Conservation (phyloP, 139 green algal species). For the Ettlia oleoabundans region DNA sequence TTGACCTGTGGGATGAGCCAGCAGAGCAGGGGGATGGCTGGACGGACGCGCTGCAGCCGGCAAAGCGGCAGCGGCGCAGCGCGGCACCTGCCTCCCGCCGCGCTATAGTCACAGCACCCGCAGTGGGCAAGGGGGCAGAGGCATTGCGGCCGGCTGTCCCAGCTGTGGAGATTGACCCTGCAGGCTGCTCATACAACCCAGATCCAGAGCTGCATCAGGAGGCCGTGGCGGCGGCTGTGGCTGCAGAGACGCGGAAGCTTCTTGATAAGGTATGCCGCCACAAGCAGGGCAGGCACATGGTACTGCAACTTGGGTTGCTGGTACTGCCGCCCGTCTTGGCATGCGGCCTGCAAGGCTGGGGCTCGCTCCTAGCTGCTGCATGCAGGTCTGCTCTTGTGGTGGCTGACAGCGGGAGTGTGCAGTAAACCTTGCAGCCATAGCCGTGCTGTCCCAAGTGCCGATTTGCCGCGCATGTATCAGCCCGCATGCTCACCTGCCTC, state of each 20-base stretch:
- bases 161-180: conserved; percentile 69
- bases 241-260: conserved; percentile 74
- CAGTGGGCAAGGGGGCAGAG: background rate
- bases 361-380: too few relatives aligned
- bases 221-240: conserved; percentile 80
- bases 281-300: too few relatives aligned
- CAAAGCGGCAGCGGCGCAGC: conserved; percentile 8
- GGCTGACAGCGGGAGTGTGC: too few relatives aligned
- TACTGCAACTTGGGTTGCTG: too few relatives aligned
- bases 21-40: background rate
- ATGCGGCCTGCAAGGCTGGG: too few relatives aligned
- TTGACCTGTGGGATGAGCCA: conserved; percentile 14
- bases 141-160: background rate
- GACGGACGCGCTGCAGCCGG: background rate
- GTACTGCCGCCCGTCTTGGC: too few relatives aligned
- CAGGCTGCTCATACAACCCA: conserved; percentile 90
- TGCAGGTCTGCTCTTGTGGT: too few relatives aligned
- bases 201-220: conserved; percentile 77
- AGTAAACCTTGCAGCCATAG: too few relatives aligned
- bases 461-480: too few relatives aligned
- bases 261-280: too few relatives aligned
- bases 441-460: too few relatives aligned
- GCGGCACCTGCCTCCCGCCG: background rate
- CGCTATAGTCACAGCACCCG: background rate
- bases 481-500: too few relatives aligned